These are phyloP conservation scores for Pseudogymnoascus sp. DNA, from an alignment of 2,329 filamentous ascomycete species.

Conservation along the genomic window DNA sequence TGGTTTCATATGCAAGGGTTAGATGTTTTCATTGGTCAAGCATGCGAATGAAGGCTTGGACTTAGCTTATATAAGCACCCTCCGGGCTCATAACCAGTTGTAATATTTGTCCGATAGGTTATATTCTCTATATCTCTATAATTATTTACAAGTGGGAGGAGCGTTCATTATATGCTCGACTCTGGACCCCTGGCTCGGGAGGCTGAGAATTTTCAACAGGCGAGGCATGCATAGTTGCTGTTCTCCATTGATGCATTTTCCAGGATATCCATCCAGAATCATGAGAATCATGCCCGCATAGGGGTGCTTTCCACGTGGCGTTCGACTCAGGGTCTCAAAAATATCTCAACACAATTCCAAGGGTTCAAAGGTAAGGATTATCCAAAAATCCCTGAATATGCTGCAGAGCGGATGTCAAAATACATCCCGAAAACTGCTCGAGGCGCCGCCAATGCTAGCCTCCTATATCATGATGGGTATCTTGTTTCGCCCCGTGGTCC, in stretches of 20 bases:
- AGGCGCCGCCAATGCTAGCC: constrained; percentile 3
- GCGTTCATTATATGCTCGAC: no score
- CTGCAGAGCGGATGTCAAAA: not conserved
- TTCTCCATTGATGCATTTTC: not conserved
- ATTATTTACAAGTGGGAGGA: no score
- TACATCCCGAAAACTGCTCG: not conserved
- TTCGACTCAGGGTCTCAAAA: constrained; percentile 5
- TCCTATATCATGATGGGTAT: constrained; percentile 3
- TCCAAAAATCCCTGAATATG: not conserved
- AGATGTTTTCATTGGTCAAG: no score
- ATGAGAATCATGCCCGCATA: constrained; percentile 2
- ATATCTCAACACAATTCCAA: not conserved
- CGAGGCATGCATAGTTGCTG: not conserved
- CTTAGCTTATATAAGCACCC: no score
- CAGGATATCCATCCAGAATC: not conserved
- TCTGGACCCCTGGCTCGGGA: no score
- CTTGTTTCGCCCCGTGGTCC: not conserved
- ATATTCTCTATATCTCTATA: no score
- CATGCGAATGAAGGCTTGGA: no score
- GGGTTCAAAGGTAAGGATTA: not conserved
- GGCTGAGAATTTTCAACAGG: no score
- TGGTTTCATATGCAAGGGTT: no score
- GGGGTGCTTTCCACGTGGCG: constrained; percentile 1
- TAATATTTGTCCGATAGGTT: no score
- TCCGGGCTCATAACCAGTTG: no score